These are phyloP conservation scores for Phaffomyces opuntiae DNA, from an alignment of 805 yeast genomes.

Conservation along the genomic window DNA sequence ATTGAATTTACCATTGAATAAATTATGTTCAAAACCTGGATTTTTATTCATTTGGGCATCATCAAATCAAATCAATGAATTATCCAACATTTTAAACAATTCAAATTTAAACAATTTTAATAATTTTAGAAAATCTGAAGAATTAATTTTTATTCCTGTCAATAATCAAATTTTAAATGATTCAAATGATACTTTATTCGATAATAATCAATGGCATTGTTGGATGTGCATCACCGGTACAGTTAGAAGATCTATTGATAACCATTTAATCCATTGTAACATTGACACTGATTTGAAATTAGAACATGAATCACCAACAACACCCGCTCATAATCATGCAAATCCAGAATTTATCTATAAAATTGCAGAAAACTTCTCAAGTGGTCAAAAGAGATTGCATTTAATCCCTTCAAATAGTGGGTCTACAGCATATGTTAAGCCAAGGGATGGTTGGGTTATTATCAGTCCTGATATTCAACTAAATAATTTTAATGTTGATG, in stretches of 20 bases:
- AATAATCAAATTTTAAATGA: constrained; percentile 31
- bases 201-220: constrained; percentile 89
- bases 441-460: constrained; percentile 88
- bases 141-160: constrained; percentile 74
- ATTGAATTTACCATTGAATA: constrained; percentile 60
- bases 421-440: constrained; percentile 49
- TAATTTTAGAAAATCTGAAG: constrained; percentile 84
- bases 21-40: constrained; percentile 77
- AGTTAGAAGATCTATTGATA: constrained; percentile 77
- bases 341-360: constrained; percentile 73
- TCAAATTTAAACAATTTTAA: constrained; percentile 42
- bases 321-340: constrained; percentile 30
- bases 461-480: constrained; percentile 77
- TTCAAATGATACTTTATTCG: constrained; percentile 49
- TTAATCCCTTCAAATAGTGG: constrained; percentile 74
- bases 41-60: constrained; percentile 86
- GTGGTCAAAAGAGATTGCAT: constrained; percentile 75
- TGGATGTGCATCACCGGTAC: constrained; percentile 98
- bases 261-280: constrained; percentile 83
- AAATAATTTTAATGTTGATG: constrained; percentile 53
- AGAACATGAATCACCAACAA: constrained; percentile 35
- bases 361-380: constrained; percentile 84
- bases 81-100: constrained; percentile 46
- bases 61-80: constrained; percentile 58
- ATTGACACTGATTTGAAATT: constrained; percentile 83